A percentile compares a stretch with the other conserved stretches of the same genome.
Evolutionary conservation across 345 rosid genomes (phyloP).

Genomic region (Alliaria petiolata): DNA sequence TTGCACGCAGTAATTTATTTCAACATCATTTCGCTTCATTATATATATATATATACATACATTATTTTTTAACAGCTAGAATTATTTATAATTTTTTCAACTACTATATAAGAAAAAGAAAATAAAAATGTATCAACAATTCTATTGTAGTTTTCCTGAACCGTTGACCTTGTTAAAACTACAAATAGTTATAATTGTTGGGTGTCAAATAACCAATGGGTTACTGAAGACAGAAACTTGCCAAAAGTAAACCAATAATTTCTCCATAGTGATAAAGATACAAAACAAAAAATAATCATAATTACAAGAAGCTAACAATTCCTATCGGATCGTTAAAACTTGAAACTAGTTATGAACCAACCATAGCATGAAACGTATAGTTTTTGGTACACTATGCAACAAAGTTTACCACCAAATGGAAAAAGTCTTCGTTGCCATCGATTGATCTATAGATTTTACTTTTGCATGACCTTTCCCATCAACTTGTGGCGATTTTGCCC

Average conservation of each 20-base stretch:
- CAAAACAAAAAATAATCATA: neutral
- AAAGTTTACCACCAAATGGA: slow-evolving; percentile 20
- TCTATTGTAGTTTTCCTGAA: neutral
- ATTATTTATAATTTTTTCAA: neutral
- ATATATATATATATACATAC: neutral
- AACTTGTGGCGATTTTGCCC: slow-evolving; percentile 54
- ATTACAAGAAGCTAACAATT: neutral
- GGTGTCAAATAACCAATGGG: slow-evolving; percentile 18
- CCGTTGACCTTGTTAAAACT: slow-evolving; percentile 25
- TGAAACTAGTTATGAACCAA: slow-evolving; percentile 38
- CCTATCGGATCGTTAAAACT: slow-evolving; percentile 1
- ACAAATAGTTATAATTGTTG: slow-evolving; percentile 6
- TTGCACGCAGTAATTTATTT: neutral
- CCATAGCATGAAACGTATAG: slow-evolving; percentile 44
- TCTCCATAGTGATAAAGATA: slow-evolving; percentile 1
- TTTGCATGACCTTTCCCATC: slow-evolving; percentile 39
- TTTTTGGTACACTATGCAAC: slow-evolving; percentile 23
- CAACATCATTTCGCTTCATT: no score
- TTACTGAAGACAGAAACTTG: neutral
- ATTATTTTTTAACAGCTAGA: neutral
- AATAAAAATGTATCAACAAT: neutral
- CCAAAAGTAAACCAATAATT: slow-evolving; percentile 22
- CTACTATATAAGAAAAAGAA: neutral
- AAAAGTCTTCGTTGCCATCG: slow-evolving; percentile 39
- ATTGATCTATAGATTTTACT: slow-evolving; percentile 25